Percentiles rank a stretch among this genome's conserved stretches.
Conservation (phyloP, 495 filamentous ascomycete species). For the Venustampulla echinocandica region DNA sequence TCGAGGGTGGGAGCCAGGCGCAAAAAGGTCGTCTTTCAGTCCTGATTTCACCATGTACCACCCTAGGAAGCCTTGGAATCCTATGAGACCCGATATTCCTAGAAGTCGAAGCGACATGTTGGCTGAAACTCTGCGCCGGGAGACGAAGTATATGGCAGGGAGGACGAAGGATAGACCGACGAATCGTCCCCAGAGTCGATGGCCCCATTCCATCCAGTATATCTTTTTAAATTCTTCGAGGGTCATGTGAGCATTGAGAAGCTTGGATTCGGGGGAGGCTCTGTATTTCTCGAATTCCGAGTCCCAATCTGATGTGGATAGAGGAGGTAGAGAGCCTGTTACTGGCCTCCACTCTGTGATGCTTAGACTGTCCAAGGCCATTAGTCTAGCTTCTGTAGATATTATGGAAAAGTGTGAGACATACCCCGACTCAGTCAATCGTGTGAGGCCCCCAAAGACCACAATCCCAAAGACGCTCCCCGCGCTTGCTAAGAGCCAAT, state of each 20-base stretch:
- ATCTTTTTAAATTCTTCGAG: constrained; percentile 93
- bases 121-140: constrained; percentile 65
- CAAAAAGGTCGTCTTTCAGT: constrained; percentile 88
- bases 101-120: constrained; percentile 69
- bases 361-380: constrained; percentile 54
- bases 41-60: constrained; percentile 99
- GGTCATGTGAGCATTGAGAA: constrained; percentile 85
- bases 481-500: constrained; percentile 88
- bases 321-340: constrained; percentile 83
- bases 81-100: constrained; percentile 82
- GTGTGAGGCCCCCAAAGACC: constrained; percentile 85
- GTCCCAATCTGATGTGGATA: constrained; percentile 70
- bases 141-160: constrained; percentile 81
- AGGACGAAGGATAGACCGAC: constrained; percentile 84
- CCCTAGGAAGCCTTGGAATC: constrained; percentile 88
- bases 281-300: constrained; percentile 87
- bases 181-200: constrained; percentile 90
- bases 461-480: constrained; percentile 94
- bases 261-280: constrained; percentile 80
- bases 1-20: constrained; percentile 77
- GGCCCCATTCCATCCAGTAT: constrained; percentile 99
- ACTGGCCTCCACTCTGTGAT: constrained; percentile 99
- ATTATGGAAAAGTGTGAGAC: constrained; percentile 10
- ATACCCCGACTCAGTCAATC: constrained; percentile 93
- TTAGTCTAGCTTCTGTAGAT: background rate